Percentiles rank a stretch among this genome's conserved stretches.
Conservation (phyloP, 192 early-diverging fungal genomes). For the Haplosporangium gracile region DNA sequence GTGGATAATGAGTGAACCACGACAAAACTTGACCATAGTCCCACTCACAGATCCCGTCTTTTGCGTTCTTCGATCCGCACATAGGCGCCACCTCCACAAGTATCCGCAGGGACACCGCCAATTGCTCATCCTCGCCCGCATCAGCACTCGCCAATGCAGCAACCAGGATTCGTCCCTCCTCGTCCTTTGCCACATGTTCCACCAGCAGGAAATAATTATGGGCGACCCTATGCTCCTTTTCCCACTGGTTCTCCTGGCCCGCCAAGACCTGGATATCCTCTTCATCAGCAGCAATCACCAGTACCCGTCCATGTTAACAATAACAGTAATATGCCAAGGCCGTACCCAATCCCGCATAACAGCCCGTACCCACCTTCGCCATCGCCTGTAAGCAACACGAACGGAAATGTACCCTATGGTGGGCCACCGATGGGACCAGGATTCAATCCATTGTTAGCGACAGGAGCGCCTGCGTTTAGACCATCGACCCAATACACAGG, state of each 20-base stretch:
- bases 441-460: slow-evolving; percentile 28
- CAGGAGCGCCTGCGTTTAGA: slow-evolving; percentile 23
- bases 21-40: background rate
- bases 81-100: slow-evolving; percentile 9
- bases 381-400: background rate
- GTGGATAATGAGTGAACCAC: background rate
- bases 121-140: slow-evolving; percentile 2
- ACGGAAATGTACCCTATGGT: background rate
- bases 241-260: background rate
- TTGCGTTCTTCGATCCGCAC: background rate
- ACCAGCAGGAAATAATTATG: slow-evolving; percentile 32
- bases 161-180: slow-evolving; percentile 22
- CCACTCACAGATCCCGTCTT: background rate
- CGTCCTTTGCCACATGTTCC: slow-evolving; percentile 28
- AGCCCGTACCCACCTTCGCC: slow-evolving; percentile 2
- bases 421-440: slow-evolving; percentile 13
- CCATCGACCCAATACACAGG: slow-evolving; percentile 33
- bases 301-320: background rate
- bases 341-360: slow-evolving; percentile 2
- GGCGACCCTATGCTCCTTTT: background rate
- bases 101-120: background rate
- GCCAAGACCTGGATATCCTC: background rate
- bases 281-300: background rate
- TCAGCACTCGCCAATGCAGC: slow-evolving; percentile 13
- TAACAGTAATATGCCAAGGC: background rate